Evolutionary conservation across 176 grass and related monocot genomes (phyloP), one percentile per base, ranked within the genome.

Genomic region (Carex kokanica): DNA sequence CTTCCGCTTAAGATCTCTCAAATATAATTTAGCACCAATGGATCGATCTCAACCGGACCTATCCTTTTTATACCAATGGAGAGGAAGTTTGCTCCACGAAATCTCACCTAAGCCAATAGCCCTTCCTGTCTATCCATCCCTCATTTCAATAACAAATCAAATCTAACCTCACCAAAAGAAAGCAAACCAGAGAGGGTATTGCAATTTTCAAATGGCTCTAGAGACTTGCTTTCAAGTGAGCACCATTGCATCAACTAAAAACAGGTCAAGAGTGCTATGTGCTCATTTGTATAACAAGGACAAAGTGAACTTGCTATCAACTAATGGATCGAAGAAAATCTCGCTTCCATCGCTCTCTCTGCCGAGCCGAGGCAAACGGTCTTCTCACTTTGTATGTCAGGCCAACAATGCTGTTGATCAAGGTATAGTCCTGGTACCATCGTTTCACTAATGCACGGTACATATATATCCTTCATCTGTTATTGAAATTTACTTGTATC

Each of bases 381-480:
- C 54, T 21, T 60, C 86, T 56, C 92, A 90, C 18, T 81, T 88
- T 25, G 38, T 86, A 40, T 94, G 92, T 80, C 88, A 83, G 80
- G 88, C 91, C 67, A 92, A 92, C 57, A 93, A 97, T 70, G 85
- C 51, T 41, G 86, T 97, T 17, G 88, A 97, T 36, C 91, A 97
- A 97, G 94, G 94, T 97, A 87, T n/a, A 32, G 60, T 60, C 8
- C 21, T 47, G 7, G 5, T 64, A 15, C 5, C 27, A 69, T 31
- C 25, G 8, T 65, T 82, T 63, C n/a, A 81, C 20, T 81, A 62
- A 17, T 11, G 0, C 14, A 55, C 10, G 12, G 51, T 78, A 53
- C 43, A 29, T 53, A 74, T 27, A 53, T 29, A 74, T 27, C 67
- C 34, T 20, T 45, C 67, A 21, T 41, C 16, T 45, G 34, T 9